Base-by-base conservation (phyloP, 2,329 filamentous ascomycete genomes). In the Nigrospora sphaerica region DNA sequence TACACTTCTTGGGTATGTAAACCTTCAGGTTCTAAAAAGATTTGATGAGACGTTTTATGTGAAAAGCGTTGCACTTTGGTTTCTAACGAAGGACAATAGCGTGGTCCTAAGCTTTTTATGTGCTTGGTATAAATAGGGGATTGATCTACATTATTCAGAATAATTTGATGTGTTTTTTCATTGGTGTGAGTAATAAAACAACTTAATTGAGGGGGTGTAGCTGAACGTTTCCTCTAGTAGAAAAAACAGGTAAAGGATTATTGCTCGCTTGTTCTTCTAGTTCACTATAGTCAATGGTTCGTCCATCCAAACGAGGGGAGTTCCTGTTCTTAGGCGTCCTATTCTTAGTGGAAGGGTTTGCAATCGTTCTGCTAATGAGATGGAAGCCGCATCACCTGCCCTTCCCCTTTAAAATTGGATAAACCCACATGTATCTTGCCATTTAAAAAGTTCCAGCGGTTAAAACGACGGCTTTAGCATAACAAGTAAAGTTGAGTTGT, bases 21-120 rank as follows among this genome's bases (percentile, higher is more conserved):
- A 3, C 93, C 93, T 72, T 98, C 93, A 0, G 92, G 93, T 63
- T 98, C 93, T 13, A 98, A 80, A 93, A 93, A 98, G 46, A 98
- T 85, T 53, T 95, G 88, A 58, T 98, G 93, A 6, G 75, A 77
- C 17, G 83, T 71, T 62, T 90, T 93, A 52, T 93, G 77, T 4
- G 81, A 74, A 61, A 98, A 98, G 9, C 88, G 83, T 39, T 95
- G 84, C 42, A 98, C 78, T 65, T 98, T 98, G 14, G 90, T 90
- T 67, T 98, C 93, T 4, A 98, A 72, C 0, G 92, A 97, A 3
- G 93, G 93, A 59, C 93, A 98, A 62, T 98, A 98, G 49, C 93
- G 79, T 1, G 93, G 93, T 0, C 93, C 93, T n/a, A n/a, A n/a
- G n/a, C n/a, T n/a, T 59, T 89, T 92, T 44, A 98, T 88, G 0